Evolutionary conservation across 495 filamentous ascomycete species (phyloP).

Genomic region (Aspergillus affinis): DNA sequence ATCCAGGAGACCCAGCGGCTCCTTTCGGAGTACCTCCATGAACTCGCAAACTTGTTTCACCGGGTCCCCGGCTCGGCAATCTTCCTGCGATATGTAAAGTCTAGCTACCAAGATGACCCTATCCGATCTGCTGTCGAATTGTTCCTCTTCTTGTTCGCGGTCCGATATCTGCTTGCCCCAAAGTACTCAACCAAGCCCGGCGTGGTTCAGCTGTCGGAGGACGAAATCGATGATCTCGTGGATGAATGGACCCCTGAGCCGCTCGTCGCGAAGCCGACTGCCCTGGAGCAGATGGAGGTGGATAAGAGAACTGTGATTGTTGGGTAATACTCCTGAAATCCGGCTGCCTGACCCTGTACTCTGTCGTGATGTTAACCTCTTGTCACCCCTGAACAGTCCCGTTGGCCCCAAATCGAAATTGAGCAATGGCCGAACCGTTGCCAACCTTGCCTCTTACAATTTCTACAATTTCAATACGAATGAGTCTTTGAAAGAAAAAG

Average conservation of each 20-base stretch:
- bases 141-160: conserved; percentile 91
- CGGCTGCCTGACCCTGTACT: neutral
- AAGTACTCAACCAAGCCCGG: conserved; percentile 88
- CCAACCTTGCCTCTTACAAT: conserved; percentile 90
- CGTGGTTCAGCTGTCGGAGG: conserved; percentile 83
- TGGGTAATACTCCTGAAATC: conserved; percentile 56
- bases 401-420: conserved; percentile 89
- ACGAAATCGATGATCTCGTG: conserved; percentile 96
- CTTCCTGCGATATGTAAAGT: conserved; percentile 89
- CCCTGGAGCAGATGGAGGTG: conserved; percentile 74
- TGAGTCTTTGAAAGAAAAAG: conserved; percentile 89
- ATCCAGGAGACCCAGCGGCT: conserved; percentile 75
- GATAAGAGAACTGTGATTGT: conserved; percentile 85
- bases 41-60: conserved; percentile 73
- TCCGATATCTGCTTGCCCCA: conserved; percentile 87
- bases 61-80: conserved; percentile 92
- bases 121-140: conserved; percentile 91
- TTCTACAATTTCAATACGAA: conserved; percentile 96
- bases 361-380: conserved; percentile 19
- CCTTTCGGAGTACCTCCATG: conserved; percentile 62
- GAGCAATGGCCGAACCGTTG: conserved; percentile 82
- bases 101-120: conserved; percentile 96
- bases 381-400: conserved; percentile 54
- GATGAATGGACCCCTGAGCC: conserved; percentile 97
- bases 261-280: conserved; percentile 68